phyloP scores from a whole-genome alignment of 2,329 filamentous ascomycete genomes.

The Exophiala viscosa region DNA sequence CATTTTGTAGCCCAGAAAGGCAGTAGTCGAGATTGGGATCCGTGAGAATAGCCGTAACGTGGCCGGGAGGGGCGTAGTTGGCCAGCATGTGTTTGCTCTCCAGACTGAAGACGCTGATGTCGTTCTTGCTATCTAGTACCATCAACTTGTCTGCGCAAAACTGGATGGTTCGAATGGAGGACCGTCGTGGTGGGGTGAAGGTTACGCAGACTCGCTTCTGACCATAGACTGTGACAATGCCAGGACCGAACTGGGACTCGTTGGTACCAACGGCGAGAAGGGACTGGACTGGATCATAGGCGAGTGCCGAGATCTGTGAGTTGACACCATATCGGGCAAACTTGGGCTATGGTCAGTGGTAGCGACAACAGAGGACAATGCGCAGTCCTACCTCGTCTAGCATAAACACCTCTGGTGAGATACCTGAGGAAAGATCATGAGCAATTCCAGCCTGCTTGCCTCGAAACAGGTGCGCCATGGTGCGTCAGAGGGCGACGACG shows the following conservation, averaged over 20 bases:
- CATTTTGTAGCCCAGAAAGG: constrained; percentile 75
- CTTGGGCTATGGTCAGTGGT: constrained; percentile 32
- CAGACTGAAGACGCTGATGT: constrained; percentile 79
- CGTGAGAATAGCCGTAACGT: constrained; percentile 68
- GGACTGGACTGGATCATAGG: constrained; percentile 91
- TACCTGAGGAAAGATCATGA: constrained; percentile 79
- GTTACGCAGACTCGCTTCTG: constrained; percentile 74
- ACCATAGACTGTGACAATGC: constrained; percentile 86
- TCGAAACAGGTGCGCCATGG: constrained; percentile 82
- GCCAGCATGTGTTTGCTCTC: constrained; percentile 63
- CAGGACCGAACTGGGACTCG: constrained; percentile 78
- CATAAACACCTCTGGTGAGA: constrained; percentile 72
- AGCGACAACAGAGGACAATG: constrained; percentile 24
- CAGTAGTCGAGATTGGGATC: constrained; percentile 94
- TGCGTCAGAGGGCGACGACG: not conserved
- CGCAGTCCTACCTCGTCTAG: constrained; percentile 67
- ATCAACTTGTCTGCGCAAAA: constrained; percentile 85
- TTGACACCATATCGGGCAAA: constrained; percentile 76
- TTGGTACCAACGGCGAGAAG: constrained; percentile 88
- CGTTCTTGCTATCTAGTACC: constrained; percentile 79
- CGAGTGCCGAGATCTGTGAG: constrained; percentile 70
- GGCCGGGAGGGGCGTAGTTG: constrained; percentile 71
- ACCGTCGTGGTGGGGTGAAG: constrained; percentile 65
- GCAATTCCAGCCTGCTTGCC: constrained; percentile 92
- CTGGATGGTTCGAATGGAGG: constrained; percentile 72